Conservation (phyloP, 495 filamentous ascomycete species). For the Hypoxylon intermedium region DNA sequence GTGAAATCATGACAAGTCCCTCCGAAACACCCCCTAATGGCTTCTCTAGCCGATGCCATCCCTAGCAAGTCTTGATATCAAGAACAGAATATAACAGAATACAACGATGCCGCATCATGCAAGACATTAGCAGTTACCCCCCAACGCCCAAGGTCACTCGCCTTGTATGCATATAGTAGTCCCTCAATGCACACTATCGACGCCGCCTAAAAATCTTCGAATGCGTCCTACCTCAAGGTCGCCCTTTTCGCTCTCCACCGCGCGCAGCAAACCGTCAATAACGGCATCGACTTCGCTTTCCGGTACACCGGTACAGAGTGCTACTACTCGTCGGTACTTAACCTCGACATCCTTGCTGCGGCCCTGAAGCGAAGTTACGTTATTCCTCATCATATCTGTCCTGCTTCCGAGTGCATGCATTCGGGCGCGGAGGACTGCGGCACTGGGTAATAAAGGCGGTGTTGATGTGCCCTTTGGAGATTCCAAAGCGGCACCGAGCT, state of each 20-base stretch:
- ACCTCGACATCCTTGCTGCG: slow-evolving; percentile 70
- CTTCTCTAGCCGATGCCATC: not conserved
- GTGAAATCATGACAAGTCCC: slow-evolving; percentile 23
- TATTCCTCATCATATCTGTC: slow-evolving; percentile 65
- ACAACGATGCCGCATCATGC: slow-evolving; percentile 3
- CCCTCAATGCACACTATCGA: slow-evolving; percentile 58
- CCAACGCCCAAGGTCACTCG: not conserved
- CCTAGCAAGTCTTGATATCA: slow-evolving; percentile 4
- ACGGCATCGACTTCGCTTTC: slow-evolving; percentile 70
- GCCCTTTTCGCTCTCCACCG: slow-evolving; percentile 75
- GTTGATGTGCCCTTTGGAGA: slow-evolving; percentile 21
- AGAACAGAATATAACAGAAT: slow-evolving; percentile 15
- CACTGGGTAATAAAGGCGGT: slow-evolving; percentile 43
- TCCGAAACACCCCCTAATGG: not conserved
- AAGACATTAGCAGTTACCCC: not conserved
- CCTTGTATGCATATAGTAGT: not conserved
- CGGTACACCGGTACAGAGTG: slow-evolving; percentile 69
- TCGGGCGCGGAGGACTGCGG: slow-evolving; percentile 51
- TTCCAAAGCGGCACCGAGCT: slow-evolving; percentile 41
- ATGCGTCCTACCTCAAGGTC: slow-evolving; percentile 74
- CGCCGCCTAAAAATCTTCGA: slow-evolving; percentile 73
- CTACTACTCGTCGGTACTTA: slow-evolving; percentile 73
- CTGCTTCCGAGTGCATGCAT: slow-evolving; percentile 60
- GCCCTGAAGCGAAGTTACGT: slow-evolving; percentile 61
- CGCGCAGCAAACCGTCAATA: slow-evolving; percentile 66